A percentile compares a stretch with the other conserved stretches of the same genome.
phyloP scores from a whole-genome alignment of 2,329 filamentous ascomycete species.

The Exserohilum turcica region DNA sequence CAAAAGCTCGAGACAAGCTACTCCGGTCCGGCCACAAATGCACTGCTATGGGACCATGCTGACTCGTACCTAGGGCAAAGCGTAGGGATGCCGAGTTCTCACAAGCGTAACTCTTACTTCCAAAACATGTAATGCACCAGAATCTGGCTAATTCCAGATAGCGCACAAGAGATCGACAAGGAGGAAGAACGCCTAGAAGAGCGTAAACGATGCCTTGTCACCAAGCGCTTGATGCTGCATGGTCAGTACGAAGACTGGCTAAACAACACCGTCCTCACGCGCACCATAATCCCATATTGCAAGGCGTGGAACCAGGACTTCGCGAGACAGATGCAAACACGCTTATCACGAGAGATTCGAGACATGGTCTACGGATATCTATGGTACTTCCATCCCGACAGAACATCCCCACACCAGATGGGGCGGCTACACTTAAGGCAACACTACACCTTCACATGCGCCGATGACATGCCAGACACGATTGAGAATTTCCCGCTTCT shows the following conservation, averaged over 20 bases:
- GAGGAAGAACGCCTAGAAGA: background rate
- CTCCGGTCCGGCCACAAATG: background rate
- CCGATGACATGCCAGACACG: background rate
- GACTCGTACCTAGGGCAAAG: background rate
- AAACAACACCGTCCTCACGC: background rate
- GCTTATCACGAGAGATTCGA: conserved; percentile 3
- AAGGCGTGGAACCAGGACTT: conserved; percentile 3
- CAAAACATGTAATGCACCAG: background rate
- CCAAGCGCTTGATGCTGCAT: conserved; percentile 2
- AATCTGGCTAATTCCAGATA: background rate
- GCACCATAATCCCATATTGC: conserved; percentile 6
- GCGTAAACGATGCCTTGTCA: conserved; percentile 1
- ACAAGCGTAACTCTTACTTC: background rate
- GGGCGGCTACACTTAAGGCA: background rate
- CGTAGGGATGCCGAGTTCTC: background rate
- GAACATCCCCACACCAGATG: background rate
- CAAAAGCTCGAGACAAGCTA: background rate
- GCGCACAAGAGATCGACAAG: background rate
- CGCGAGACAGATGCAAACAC: background rate
- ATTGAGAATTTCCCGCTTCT: background rate
- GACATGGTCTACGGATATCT: conserved; percentile 5
- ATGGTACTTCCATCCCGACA: background rate
- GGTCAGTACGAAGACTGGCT: conserved; percentile 6
- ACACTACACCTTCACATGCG: background rate
- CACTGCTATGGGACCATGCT: background rate